These are phyloP conservation scores for Fraxinus excelsior DNA, from an alignment of 257 asterid genomes.

Conservation along the genomic window DNA sequence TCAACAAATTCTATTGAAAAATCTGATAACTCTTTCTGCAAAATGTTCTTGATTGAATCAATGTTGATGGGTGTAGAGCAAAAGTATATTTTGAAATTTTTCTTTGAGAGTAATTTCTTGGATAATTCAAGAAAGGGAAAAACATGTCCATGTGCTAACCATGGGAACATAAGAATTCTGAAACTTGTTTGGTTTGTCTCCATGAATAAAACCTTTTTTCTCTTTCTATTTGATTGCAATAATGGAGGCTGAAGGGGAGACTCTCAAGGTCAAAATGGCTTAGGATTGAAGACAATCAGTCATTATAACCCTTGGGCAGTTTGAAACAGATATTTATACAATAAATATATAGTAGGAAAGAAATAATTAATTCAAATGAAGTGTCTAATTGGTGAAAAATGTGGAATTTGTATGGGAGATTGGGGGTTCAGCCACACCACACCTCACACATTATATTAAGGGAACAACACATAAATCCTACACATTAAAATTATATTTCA, in stretches of 20 bases:
- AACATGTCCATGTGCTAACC: constrained; percentile 43
- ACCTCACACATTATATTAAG: no score
- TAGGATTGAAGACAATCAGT: background rate
- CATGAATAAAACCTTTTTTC: background rate
- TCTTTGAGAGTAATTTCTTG: constrained; percentile 27
- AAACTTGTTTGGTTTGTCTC: constrained; percentile 8
- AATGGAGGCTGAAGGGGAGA: background rate
- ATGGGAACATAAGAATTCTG: constrained; percentile 35
- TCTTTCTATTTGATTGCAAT: background rate
- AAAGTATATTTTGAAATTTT: constrained; percentile 15
- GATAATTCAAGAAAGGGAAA: constrained; percentile 36
- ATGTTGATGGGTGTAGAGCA: constrained; percentile 17
- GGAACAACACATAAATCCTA: no score
- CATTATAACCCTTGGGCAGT: no score
- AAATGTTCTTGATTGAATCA: background rate
- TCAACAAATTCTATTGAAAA: constrained; percentile 6
- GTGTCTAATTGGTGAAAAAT: no score
- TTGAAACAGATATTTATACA: no score
- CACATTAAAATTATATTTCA: no score
- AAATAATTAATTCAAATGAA: no score
- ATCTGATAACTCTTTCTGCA: background rate
- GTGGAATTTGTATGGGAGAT: no score
- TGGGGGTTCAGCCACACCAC: no score
- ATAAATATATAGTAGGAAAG: no score
- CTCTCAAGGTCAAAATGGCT: background rate